These are phyloP conservation scores for Nicotiana tomentosiformis DNA, from an alignment of 257 asterid genomes.

Conservation along the genomic window DNA sequence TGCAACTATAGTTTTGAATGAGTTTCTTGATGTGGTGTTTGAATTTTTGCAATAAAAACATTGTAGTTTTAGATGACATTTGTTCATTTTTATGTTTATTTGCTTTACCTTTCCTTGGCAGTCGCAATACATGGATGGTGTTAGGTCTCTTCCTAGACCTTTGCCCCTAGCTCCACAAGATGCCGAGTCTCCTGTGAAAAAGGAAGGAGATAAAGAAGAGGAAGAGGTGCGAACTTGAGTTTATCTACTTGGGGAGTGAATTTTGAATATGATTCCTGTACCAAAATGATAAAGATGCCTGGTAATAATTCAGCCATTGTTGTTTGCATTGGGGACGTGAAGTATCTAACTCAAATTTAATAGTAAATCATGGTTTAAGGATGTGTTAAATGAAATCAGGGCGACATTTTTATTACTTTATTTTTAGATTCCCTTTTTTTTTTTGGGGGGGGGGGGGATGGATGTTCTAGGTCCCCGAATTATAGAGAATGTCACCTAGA, in stretches of 20 bases:
- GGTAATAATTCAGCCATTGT: not conserved
- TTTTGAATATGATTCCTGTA: not conserved
- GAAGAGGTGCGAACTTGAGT: constrained; percentile 55
- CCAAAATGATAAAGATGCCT: not conserved
- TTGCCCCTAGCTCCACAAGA: constrained; percentile 54
- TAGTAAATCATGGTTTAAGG: not conserved
- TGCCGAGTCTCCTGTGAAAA: constrained; percentile 39
- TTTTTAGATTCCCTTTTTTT: not conserved
- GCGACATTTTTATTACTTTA: not conserved
- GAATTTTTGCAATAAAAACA: not conserved
- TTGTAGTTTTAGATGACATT: constrained; percentile 10
- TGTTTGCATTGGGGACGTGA: not conserved
- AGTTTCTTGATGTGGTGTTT: not conserved
- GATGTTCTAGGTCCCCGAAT: not conserved
- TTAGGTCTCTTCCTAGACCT: constrained; percentile 81
- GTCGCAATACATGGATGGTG: constrained; percentile 55
- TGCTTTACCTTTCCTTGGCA: constrained; percentile 21
- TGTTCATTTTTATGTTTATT: constrained; percentile 7
- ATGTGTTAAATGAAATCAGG: not conserved
- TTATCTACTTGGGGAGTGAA: not conserved
- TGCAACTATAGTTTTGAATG: not conserved
- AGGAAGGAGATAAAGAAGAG: constrained; percentile 43
- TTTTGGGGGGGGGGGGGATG: not conserved
- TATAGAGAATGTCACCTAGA: not conserved
- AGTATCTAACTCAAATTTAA: not conserved